Evolutionary conservation across 2,329 filamentous ascomycete genomes (phyloP).

Genomic region (Tolypocladium amazonense): DNA sequence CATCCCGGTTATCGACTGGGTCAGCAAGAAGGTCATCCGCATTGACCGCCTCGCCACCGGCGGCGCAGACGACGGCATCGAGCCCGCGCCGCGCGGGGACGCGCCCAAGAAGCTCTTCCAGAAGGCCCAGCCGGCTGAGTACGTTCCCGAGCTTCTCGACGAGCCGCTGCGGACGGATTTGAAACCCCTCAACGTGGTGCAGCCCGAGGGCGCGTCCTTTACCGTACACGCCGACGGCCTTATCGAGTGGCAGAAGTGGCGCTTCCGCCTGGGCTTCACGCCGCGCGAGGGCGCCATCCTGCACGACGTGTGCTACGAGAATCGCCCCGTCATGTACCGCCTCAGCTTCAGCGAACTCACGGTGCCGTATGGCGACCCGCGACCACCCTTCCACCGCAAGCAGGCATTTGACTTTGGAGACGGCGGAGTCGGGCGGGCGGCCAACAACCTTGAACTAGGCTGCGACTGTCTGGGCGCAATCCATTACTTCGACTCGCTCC

Average conservation of each 20-base stretch:
- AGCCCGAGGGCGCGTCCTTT: constrained; percentile 60
- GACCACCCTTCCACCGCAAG: constrained; percentile 56
- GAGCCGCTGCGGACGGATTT: constrained; percentile 36
- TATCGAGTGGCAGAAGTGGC: constrained; percentile 58
- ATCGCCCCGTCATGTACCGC: constrained; percentile 54
- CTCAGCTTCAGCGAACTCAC: constrained; percentile 60
- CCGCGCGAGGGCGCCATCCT: constrained; percentile 59
- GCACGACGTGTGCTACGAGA: constrained; percentile 59
- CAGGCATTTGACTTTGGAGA: constrained; percentile 66
- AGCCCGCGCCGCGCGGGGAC: constrained; percentile 18
- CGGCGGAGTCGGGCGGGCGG: constrained; percentile 52
- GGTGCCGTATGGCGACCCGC: constrained; percentile 57
- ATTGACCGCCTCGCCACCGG: constrained; percentile 46
- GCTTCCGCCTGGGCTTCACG: constrained; percentile 59
- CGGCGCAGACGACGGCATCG: constrained; percentile 33
- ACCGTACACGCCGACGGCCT: constrained; percentile 35
- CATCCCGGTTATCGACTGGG: constrained; percentile 47
- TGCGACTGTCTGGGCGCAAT: constrained; percentile 63
- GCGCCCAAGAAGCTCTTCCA: constrained; percentile 36
- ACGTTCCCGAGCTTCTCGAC: constrained; percentile 39
- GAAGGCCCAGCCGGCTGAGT: constrained; percentile 29
- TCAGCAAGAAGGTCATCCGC: constrained; percentile 42
- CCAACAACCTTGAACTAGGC: constrained; percentile 58
- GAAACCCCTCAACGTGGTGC: constrained; percentile 63
- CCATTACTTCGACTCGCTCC: constrained; percentile 49